These are phyloP conservation scores for Pichia sp. DNA, from an alignment of 1,139 yeast genomes.

Conservation along the genomic window DNA sequence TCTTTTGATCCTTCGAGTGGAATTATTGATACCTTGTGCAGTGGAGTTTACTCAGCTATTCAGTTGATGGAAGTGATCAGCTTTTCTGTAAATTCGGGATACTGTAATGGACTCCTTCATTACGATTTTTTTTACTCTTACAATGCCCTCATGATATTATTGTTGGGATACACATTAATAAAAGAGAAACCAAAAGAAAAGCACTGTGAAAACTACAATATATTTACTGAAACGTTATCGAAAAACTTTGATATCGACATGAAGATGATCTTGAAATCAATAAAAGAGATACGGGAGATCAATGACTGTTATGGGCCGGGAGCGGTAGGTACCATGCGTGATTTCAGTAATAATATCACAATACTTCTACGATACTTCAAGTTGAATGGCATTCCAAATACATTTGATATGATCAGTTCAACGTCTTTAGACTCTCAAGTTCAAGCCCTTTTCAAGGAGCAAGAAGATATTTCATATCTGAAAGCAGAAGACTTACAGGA, in stretches of 20 bases:
- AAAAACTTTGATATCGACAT: slow-evolving; percentile 23
- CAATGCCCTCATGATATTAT: slow-evolving; percentile 31
- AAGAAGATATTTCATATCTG: not conserved
- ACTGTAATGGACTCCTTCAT: slow-evolving; percentile 33
- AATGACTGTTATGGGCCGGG: slow-evolving; percentile 11
- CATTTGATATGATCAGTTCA: not conserved
- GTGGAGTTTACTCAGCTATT: slow-evolving; percentile 32
- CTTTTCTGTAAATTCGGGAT: slow-evolving; percentile 20
- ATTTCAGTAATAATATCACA: slow-evolving; percentile 16
- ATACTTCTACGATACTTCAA: slow-evolving; percentile 15
- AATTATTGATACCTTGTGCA: slow-evolving; percentile 28
- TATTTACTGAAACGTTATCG: slow-evolving; percentile 18
- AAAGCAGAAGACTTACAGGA: not conserved
- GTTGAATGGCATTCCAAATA: slow-evolving; percentile 12
- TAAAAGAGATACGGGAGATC: slow-evolving; percentile 24
- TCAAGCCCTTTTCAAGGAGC: not conserved
- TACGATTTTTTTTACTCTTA: slow-evolving; percentile 35
- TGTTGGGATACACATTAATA: slow-evolving; percentile 31
- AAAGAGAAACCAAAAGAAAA: slow-evolving; percentile 10
- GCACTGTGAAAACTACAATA: slow-evolving; percentile 6
- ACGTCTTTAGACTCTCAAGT: not conserved
- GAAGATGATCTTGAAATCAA: slow-evolving; percentile 25
- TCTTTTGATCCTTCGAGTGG: slow-evolving; percentile 28
- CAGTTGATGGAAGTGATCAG: slow-evolving; percentile 27
- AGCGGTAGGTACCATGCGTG: slow-evolving; percentile 14